Base-by-base conservation (phyloP, 2,329 filamentous ascomycete species). In the Atkinsonella hypoxylon region DNA sequence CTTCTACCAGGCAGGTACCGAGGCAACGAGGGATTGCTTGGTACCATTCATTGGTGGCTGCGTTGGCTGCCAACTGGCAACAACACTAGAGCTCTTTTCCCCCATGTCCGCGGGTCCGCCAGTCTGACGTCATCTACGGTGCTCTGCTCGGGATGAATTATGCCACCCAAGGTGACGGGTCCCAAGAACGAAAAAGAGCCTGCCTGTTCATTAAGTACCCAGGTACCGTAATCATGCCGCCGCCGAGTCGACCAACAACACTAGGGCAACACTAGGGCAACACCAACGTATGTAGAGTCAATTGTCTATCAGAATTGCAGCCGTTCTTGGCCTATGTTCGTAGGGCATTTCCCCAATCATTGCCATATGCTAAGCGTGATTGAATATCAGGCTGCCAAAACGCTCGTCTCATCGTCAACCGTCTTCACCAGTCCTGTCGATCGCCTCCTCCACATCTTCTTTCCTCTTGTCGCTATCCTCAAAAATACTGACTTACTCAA, bases 271-370 rank as follows among this genome's bases (percentile, higher is more conserved):
- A 3, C 20, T 7, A 26, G 8, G 26, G 26, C 26, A 15, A 47
- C 41, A 15, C 8, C 30, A 48, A 42, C 13, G 17, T 41, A 20
- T 15, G 30, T 9, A 15, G 44, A 41, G 36, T 49, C 30, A 20
- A 32, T 45, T 34, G 31, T 50, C 47, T 47, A 50, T 47, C 42
- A 42, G 44, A 34, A 36, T 49, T 34, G 39, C 32, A 20, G 30
- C 30, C 31, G 45, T 45, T 47, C 44, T 32, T 36, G 49, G 44
- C 41, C 30, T 46, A 46, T 46, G 15, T 47, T 52, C 47, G 13
- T 43, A 52, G 45, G 18, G 22, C 36, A 42, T 30, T 43, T 47
- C 36, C 30, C 36, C 46, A 44, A 45, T 22, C 32, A 26, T 26
- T 45, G 10, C 30, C 50, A 17, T 18, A 13, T 44, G 30, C 48